These are phyloP conservation scores for Abrus pulchellus DNA, from an alignment of 306 rosid species.

Conservation along the genomic window DNA sequence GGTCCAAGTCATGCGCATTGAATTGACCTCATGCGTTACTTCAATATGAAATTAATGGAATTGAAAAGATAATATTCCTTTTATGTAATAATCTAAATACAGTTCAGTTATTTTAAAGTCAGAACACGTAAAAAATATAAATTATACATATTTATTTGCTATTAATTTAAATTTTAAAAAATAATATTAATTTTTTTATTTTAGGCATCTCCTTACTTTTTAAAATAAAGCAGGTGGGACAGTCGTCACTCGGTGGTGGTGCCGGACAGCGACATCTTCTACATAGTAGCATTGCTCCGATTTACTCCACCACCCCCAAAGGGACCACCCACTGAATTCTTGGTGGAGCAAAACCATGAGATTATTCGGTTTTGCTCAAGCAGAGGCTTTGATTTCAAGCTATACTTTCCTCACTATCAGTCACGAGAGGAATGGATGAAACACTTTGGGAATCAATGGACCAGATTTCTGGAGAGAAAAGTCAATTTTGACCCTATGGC, in stretches of 20 bases:
- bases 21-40: conserved; percentile 1
- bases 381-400: conserved; percentile 25
- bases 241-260: conserved; percentile 13
- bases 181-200: too few relatives aligned
- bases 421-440: conserved; percentile 18
- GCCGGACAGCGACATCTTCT: conserved; percentile 26
- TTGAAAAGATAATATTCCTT: background rate
- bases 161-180: too few relatives aligned
- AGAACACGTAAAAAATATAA: too few relatives aligned
- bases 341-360: conserved; percentile 13
- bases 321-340: background rate
- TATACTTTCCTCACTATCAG: conserved; percentile 19
- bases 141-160: too few relatives aligned
- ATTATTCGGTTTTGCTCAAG: conserved; percentile 3
- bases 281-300: conserved; percentile 27
- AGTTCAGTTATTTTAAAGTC: too few relatives aligned
- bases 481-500: conserved; percentile 29
- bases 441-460: conserved; percentile 10
- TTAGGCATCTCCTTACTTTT: too few relatives aligned
- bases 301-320: conserved; percentile 20
- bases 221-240: conserved; percentile 18
- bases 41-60: background rate
- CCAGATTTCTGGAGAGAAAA: conserved; percentile 2
- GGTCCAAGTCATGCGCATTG: background rate
- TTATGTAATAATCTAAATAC: background rate